Base-by-base conservation (phyloP, 441 rosid genomes). In the Rhodomyrtus psidioides region DNA sequence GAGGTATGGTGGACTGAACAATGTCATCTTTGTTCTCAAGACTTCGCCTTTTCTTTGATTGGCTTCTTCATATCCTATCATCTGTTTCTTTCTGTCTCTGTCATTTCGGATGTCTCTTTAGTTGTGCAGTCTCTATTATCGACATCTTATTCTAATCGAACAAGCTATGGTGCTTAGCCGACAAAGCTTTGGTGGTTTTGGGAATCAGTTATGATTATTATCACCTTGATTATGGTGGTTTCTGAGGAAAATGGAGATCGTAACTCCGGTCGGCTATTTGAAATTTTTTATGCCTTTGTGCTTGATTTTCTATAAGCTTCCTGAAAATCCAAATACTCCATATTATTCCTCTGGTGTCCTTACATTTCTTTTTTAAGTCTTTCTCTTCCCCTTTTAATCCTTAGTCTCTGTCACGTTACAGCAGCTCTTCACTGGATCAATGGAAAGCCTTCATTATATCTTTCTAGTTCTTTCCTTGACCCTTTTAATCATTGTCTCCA, bases 1-100 rank as follows among this genome's bases (percentile, higher is more conserved):
- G 99, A 98, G 99, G 99, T 97, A 82, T 34, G 76, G 79, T 85
- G 59, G 51, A 58, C 81, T 30, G 19, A 51, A 62, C 58, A 19
- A 7, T 53, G 49, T 42, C 57, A 7, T 56, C 15, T 53, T 51
- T 70, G 79, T 27, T 53, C 39, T 79, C 26, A 55, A 74, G 57
- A 82, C 26, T 55, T 27, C 21, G 26, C 79, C 39, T 42, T 83
- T 13, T 83, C 76, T 58, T 59, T 17, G 34, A 83, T 42, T 53
- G 75, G 53, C 49, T 44, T 58, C 74, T 83, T 58, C 42, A 81
- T 51, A 24, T 81, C 24, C 42, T 46, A 54, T 74, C 57, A 12
- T 53, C 17, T 56, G 54, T 55, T n/a, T 55, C 55, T 56, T 49
- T 53, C 26, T 60, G 15, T 53, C 82, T 70, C 83, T 85, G 6